A percentile compares a stretch with the other conserved stretches of the same genome.
Conservation (phyloP, 495 filamentous ascomycete species). For the Melanomma pulvis-pyrius region DNA sequence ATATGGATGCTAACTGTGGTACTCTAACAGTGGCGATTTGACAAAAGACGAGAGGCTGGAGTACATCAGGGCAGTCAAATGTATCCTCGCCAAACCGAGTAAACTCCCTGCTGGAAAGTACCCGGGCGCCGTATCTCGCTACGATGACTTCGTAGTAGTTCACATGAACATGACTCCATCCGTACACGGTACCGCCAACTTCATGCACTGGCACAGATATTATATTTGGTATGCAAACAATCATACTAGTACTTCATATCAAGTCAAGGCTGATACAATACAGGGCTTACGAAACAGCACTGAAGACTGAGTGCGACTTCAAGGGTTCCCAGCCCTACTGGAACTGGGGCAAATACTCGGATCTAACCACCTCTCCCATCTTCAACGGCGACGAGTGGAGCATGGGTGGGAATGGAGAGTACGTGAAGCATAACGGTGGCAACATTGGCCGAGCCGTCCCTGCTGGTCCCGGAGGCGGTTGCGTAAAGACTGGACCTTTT, state of each 20-base stretch:
- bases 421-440: constrained; percentile 18
- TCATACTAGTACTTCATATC: background rate
- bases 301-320: constrained; percentile 34
- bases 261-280: background rate
- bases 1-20: background rate
- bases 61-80: constrained; percentile 36
- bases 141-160: constrained; percentile 36
- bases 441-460: constrained; percentile 11
- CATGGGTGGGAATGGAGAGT: constrained; percentile 35
- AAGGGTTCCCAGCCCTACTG: constrained; percentile 36
- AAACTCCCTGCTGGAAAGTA: constrained; percentile 27
- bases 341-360: constrained; percentile 36
- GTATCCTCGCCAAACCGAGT: constrained; percentile 24
- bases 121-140: constrained; percentile 29
- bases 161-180: constrained; percentile 37
- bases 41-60: constrained; percentile 31
- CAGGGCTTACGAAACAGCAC: constrained; percentile 37
- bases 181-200: constrained; percentile 33
- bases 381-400: constrained; percentile 33
- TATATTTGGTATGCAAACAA: constrained; percentile 24
- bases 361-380: constrained; percentile 28
- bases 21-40: constrained; percentile 27
- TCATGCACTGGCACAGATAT: constrained; percentile 38
- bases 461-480: constrained; percentile 33
- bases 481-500: constrained; percentile 33